Conservation (phyloP, 2,329 filamentous ascomycete species). For the Dothideomycetes sp. region DNA sequence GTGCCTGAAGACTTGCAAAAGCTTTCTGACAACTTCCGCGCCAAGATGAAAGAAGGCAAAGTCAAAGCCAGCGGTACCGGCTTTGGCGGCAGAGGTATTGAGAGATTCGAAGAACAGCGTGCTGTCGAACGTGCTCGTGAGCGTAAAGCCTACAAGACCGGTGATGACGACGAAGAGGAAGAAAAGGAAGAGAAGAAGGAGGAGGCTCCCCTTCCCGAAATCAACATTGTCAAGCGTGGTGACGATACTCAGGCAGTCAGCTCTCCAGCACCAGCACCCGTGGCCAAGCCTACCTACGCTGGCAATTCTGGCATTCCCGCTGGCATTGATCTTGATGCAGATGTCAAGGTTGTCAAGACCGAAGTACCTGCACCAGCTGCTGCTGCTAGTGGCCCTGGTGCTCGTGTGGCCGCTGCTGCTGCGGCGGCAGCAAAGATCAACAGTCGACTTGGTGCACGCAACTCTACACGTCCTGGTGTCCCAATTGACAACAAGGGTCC, state of each 20-base stretch:
- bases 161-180: slow-evolving; percentile 70
- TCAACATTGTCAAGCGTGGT: slow-evolving; percentile 14
- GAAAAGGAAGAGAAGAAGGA: slow-evolving; percentile 51
- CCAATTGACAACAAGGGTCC: slow-evolving; percentile 98
- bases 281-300: slow-evolving; percentile 1
- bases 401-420: slow-evolving; percentile 47
- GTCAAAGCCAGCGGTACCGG: slow-evolving; percentile 74
- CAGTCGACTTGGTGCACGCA: slow-evolving; percentile 76
- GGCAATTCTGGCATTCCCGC: slow-evolving; percentile 36
- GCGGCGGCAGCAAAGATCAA: slow-evolving; percentile 90
- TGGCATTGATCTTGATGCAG: slow-evolving; percentile 51
- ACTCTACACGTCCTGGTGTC: slow-evolving; percentile 75
- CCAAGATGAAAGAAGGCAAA: slow-evolving; percentile 87
- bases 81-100: slow-evolving; percentile 90
- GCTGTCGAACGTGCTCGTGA: slow-evolving; percentile 78
- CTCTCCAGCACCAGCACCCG: slow-evolving; percentile 3
- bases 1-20: slow-evolving; percentile 60
- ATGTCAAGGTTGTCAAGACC: slow-evolving; percentile 63
- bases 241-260: slow-evolving; percentile 8
- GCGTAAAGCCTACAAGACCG: slow-evolving; percentile 80
- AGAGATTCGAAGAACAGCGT: slow-evolving; percentile 81
- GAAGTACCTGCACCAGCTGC: slow-evolving; percentile 39
- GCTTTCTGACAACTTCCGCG: slow-evolving; percentile 58
- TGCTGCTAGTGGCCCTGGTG: slow-evolving; percentile 54
- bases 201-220: slow-evolving; percentile 24